phyloP scores from a whole-genome alignment of 225 moss, liverwort and hornwort species.

The Polytrichum formosum region DNA sequence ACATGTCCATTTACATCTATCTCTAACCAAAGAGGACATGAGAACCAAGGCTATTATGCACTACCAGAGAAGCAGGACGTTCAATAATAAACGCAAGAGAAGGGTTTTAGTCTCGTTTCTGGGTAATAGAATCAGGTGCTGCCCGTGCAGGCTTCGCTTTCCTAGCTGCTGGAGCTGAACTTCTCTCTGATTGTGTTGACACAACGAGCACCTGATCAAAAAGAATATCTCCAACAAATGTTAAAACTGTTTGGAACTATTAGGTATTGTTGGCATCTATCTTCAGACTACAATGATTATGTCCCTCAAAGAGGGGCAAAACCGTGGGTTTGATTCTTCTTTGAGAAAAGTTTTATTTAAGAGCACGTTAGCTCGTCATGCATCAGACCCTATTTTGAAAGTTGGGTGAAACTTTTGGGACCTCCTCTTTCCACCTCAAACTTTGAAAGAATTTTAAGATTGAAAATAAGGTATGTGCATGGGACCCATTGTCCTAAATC shows the following conservation, averaged over 20 bases:
- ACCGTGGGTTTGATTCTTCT: no score
- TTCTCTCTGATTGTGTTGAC: conserved; percentile 20
- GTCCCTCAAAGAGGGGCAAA: no score
- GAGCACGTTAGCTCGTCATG: no score
- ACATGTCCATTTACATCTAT: neutral
- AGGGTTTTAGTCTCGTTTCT: conserved; percentile 1
- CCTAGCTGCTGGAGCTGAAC: conserved; percentile 11
- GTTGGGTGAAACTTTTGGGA: no score
- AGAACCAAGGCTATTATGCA: neutral
- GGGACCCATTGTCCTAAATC: no score
- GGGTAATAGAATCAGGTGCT: neutral
- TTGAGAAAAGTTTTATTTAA: no score
- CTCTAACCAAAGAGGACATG: neutral
- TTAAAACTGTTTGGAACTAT: neutral
- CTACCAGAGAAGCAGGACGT: neutral
- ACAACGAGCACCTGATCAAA: conserved; percentile 14
- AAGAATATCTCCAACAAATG: neutral
- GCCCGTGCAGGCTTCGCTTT: conserved; percentile 1
- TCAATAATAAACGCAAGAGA: neutral
- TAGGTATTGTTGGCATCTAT: no score
- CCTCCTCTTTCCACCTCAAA: no score
- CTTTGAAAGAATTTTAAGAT: no score
- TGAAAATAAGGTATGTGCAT: no score
- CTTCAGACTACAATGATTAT: no score
- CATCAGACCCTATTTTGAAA: no score